Percentiles rank a stretch among this genome's conserved stretches.
Evolutionary conservation across 225 moss, liverwort and hornwort species (phyloP).

Genomic region (Asterella californica): DNA sequence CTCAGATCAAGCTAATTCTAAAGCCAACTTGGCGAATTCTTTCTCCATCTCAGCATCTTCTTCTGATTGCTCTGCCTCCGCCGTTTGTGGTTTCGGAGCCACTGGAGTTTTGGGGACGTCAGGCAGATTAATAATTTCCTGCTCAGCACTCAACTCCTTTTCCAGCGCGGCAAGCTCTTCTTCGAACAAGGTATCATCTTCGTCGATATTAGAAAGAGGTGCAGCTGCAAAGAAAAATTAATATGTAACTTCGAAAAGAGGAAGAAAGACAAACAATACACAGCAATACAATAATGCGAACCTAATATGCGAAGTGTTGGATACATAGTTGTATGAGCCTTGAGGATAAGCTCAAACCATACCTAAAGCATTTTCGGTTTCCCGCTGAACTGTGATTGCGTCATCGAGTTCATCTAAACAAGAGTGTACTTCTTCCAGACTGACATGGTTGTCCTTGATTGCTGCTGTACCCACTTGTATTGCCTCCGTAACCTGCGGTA

Average conservation of each 20-base stretch:
- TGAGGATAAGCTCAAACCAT: not conserved
- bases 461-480: conserved; percentile 75
- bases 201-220: conserved; percentile 35
- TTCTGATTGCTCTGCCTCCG: not conserved
- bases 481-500: conserved; percentile 73
- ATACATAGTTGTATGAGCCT: not conserved
- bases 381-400: conserved; percentile 65
- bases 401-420: conserved; percentile 83
- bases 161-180: conserved; percentile 69
- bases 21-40: conserved; percentile 35
- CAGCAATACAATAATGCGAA: not conserved
- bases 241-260: not conserved
- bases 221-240: conserved; percentile 41
- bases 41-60: conserved; percentile 29
- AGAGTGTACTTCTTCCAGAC: conserved; percentile 71
- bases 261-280: not conserved
- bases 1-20: conserved; percentile 29
- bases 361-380: conserved; percentile 72
- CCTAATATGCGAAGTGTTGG: not conserved
- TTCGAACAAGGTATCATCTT: conserved; percentile 59
- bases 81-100: not conserved
- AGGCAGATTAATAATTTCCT: conserved; percentile 38
- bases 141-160: conserved; percentile 48
- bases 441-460: conserved; percentile 87
- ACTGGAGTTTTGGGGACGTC: conserved; percentile 38